phyloP scores from a whole-genome alignment of 805 yeast species.

The Peterozyma xylosa region DNA sequence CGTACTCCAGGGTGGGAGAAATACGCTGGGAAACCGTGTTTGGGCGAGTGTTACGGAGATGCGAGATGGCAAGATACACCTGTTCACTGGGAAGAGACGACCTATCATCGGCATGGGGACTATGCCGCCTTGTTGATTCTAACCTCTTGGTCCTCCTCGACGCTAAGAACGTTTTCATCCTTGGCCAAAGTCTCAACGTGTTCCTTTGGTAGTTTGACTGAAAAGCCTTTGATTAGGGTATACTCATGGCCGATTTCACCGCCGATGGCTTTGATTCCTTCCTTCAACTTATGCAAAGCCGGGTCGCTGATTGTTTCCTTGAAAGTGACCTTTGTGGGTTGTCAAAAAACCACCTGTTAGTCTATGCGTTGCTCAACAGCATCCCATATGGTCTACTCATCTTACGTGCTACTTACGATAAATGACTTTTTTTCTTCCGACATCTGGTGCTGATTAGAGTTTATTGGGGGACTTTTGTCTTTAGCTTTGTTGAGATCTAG shows the following conservation, averaged over 20 bases:
- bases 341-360: background rate
- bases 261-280: constrained; percentile 41
- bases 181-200: constrained; percentile 39
- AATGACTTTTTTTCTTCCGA: constrained; percentile 21
- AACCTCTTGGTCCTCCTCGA: constrained; percentile 68
- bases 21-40: no score
- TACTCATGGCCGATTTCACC: constrained; percentile 58
- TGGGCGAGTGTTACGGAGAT: no score
- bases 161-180: constrained; percentile 44
- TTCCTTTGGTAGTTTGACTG: constrained; percentile 47
- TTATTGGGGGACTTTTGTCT: no score
- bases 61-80: no score
- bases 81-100: no score
- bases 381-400: background rate
- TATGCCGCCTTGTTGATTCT: constrained; percentile 24
- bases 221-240: constrained; percentile 59
- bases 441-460: background rate
- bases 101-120: no score
- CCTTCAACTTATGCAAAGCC: constrained; percentile 32
- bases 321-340: constrained; percentile 24
- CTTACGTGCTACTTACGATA: constrained; percentile 17
- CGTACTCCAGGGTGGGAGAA: no score
- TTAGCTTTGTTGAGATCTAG: no score
- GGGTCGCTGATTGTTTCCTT: constrained; percentile 27
- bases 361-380: background rate